Base-by-base conservation (phyloP, 2,329 filamentous ascomycete species). In the Alternaria postmessia region DNA sequence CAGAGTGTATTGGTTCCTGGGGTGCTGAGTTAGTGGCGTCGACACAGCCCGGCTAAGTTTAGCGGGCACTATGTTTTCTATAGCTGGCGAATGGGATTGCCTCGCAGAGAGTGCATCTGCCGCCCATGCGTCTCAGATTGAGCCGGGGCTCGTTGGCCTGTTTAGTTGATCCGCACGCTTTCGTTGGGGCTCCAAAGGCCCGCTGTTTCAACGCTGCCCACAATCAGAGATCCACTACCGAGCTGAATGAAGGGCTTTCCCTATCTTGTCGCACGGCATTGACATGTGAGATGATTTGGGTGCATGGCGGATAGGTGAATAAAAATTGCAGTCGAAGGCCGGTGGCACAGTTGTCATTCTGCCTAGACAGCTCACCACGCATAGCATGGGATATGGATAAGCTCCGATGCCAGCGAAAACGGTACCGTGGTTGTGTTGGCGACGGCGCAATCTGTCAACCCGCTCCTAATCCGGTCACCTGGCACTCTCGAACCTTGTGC, bases 81-180 rank as follows among this genome's bases (percentile, higher is more conserved):
- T 3, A 16, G 11, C 38, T 9, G 42, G 47, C 70, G 63, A 73
- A 71, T 69, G 46, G 59, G 51, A 41, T 39, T 24, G 18, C 18
- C 44, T 39, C 22, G 61, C 61, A 57, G 54, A 52, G 59, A 44
- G 38, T 28, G 54, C 54, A 28, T 55, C 54, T 53, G 52, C 61
- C 67, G 68, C 70, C 66, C 66, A 63, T 60, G 64, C 65, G 70
- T 74, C 71, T 62, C 68, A 73, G 67, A 60, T 68, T 67, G 54
- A 61, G 57, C 59, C 57, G 65, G 66, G 62, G 57, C n/a, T 28
- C 22, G 49, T 62, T 51, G 49, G 34, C 55, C 44, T 67, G 55
- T 65, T 66, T 56, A 54, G 54, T 57, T 49, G 56, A 63, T 57
- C 62, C 59, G 59, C 61, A 38, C 46, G 41, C 30, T 38, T 38